Percentiles rank a stretch among this genome's conserved stretches.
Evolutionary conservation across 2,329 filamentous ascomycete species (phyloP).

Genomic region (Berkeleyomyces rouxiae): DNA sequence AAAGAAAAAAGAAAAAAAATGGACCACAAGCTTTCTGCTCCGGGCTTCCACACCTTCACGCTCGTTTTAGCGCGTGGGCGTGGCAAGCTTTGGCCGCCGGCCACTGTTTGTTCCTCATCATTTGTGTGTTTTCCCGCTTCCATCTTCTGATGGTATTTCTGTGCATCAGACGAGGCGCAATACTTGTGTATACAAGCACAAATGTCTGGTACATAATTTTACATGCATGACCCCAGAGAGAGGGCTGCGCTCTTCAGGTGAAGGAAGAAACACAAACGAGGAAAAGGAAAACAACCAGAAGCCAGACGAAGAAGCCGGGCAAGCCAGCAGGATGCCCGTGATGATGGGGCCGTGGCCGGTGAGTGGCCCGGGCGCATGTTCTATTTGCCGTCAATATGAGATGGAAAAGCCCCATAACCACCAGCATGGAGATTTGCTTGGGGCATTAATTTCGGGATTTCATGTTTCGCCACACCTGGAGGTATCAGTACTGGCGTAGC

Average conservation of each 20-base stretch:
- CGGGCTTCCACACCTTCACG: not conserved
- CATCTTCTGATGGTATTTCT: not conserved
- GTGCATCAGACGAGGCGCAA: not conserved
- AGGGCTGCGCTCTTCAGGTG: not conserved
- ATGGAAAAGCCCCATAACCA: not conserved
- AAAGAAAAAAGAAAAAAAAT: not conserved
- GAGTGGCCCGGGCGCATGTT: not conserved
- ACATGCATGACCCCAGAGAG: not conserved
- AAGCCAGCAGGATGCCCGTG: not conserved
- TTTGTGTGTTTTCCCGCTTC: not conserved
- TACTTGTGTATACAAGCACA: not conserved
- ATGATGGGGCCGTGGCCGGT: not conserved
- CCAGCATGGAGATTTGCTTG: not conserved
- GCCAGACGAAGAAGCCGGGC: not conserved
- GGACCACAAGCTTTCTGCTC: not conserved
- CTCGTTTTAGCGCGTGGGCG: not conserved
- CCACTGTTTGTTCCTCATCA: not conserved
- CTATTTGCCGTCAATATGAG: conserved; percentile 2
- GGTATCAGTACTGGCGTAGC: too few species aligned
- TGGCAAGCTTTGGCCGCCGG: not conserved
- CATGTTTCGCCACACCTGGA: too few species aligned
- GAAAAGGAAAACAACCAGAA: not conserved
- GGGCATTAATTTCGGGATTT: too few species aligned
- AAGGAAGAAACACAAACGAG: not conserved
- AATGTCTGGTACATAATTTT: not conserved